Base-by-base conservation (phyloP, 2,329 filamentous ascomycete genomes). In the Tolypocladium sp. region DNA sequence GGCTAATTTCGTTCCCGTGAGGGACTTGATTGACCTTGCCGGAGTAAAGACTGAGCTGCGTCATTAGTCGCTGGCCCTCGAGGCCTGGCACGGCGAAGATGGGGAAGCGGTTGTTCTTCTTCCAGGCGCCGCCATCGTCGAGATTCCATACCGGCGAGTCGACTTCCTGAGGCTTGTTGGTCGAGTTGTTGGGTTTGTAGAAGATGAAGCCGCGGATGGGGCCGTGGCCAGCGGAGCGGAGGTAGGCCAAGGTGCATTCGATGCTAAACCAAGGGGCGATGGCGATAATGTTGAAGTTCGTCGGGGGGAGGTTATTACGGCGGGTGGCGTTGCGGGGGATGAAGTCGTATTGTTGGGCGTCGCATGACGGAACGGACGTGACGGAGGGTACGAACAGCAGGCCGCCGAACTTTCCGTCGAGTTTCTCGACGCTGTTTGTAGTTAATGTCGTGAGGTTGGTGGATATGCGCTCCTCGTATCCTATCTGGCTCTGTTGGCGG, bases 311-410 rank as follows among this genome's bases (percentile, higher is more conserved):
- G 67, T 94, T 81, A n/a, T 74, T 71, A 65, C 83, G 81, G 20
- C 88, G 84, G 15, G 91, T 96, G 58, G 86, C 90, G 71, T 94
- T 92, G 42, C 71, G 66, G 1, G 92, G 90, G 10, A 97, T 80
- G 65, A 88, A 85, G n/a, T 81, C 72, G 46, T 79, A 79, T 49
- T 88, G 84, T 54, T 82, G 73, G 20, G 84, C 76, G 68, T 79
- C 79, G 75, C 92, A 97, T 0, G 79, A 74, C 62, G 88, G 81
- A 59, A 79, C 70, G 13, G 68, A 59, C 7, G 74, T 70, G 46
- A 96, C 79, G 61, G 87, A 83, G 5, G 93, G 94, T 2, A 96
- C 88, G 71, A 94, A 97, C 59, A 97, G 81, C 20, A 97, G 82
- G 62, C 93, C 93, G 63, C 85, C 82, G 41, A 94, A 84, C 58